Evolutionary conservation across 495 filamentous ascomycete genomes (phyloP), one percentile per base, ranked within the genome.

Genomic region (Copromyces sp.): DNA sequence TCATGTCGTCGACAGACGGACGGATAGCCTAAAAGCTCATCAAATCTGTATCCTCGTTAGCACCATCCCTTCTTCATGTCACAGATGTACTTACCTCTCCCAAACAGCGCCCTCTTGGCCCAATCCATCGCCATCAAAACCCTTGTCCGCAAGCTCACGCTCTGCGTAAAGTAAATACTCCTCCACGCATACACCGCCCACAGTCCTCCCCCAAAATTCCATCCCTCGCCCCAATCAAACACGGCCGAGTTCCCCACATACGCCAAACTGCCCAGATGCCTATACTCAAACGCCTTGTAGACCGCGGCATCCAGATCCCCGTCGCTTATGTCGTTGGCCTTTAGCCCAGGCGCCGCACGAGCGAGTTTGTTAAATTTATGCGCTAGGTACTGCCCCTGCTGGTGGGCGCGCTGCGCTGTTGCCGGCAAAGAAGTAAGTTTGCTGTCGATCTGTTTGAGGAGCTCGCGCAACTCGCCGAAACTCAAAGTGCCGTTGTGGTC

Each of bases 101-200:
- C 96, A 83, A 99, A 99, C 20, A 99, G 79, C 16, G 93, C 91
- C 81, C 96, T 87, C 89, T 98, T 99, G 11, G 86, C 89, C 96
- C 96, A 99, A 83, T 99, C 96, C 96, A 99, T 98, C 0, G 94
- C 94, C 84, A 99, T 83, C 81, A 99, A 81, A 75, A 93, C 86
- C 71, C 95, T 86, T 59, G 96, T 99, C 78, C 96, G 84, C 68
- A 97, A 86, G 79, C 94, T 97, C 53, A 99, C 96, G 81, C 94
- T 97, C 87, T 99, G 93, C 24, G 96, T 94, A 82, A 99, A 98
- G 82, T 99, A 99, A 40, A 98, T 90, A 76, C 93, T 95, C 61
- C 94, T 84, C 96, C 96, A 99, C 70, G 97, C 88, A 82, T 99
- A 99, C 76, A 98, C 94, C 12, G 93, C 95, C 85, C 97, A 84